Evolutionary conservation across 2,329 filamentous ascomycete genomes (phyloP), one percentile per base, ranked within the genome.

Genomic region (Ceratocystis destructans): DNA sequence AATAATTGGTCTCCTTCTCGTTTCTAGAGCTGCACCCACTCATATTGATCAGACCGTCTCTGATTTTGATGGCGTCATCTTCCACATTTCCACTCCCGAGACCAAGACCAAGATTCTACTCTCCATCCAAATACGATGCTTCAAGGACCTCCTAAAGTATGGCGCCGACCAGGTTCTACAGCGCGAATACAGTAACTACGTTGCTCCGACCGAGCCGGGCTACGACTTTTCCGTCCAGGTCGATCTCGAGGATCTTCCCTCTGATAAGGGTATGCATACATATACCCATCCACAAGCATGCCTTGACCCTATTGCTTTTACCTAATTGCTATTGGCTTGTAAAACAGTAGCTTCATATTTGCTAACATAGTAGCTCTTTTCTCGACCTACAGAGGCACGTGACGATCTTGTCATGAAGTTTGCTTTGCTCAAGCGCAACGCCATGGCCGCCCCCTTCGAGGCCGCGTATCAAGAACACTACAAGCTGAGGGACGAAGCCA

Each of bases 381-480:
- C 45, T 57, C 25, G 8, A 33, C 45, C 3, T 48, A 69, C 70
- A 87, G 93, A 96, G 76, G 89, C 85, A 70, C 86, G 87, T 71
- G 90, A 96, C 72, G 92, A 91, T 69, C 80, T 99, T 69, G 86
- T 96, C 71, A 85, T 85, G 76, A 88, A 92, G 73, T 87, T 97
- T 73, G 89, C 92, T 68, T 81, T 99, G 70, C 78, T 99, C 72
- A 99, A 97, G 82, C 91, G 95, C 73, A 97, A 99, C 76, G 91
- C 90, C 71, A 97, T 99, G 94, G 95, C 94, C 69, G 93, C 94
- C 62, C 94, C 95, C 0, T 99, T 99, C 76, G 94, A 99, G 79
- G 88, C 92, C 74, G 94, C 95, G 25, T 99, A 97, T 75, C 85
- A 95, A 72, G 91, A 96, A 76, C 90, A 96, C 77, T 88, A 92